Evolutionary conservation across 2,329 filamentous ascomycete genomes (phyloP), one percentile per base, ranked within the genome.

Genomic region (Curvularia spicifera): DNA sequence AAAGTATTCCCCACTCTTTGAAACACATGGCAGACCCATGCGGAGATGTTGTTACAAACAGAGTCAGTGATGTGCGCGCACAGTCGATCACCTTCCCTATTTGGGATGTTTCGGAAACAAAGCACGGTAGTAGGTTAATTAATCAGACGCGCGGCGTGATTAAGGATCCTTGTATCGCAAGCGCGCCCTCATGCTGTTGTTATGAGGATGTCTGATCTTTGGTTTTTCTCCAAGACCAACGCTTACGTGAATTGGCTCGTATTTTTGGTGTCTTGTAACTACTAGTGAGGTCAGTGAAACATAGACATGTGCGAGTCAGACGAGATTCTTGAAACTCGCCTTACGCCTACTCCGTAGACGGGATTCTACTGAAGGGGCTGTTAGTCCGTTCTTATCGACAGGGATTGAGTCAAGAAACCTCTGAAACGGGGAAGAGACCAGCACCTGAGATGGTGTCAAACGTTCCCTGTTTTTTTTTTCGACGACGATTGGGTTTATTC

Each of bases 51-150:
- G 1, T 18, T 24, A 22, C 28, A 9, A 24, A 26, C 29, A 13
- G 15, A 33, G 18, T 10, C 20, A 43, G n/a, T 43, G 39, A n/a
- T 22, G 26, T 39, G 39, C 39, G 31, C 22, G 39, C 7, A 5
- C 8, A 24, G 20, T 9, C 18, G 15, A 33, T 39, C n/a, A 29
- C 18, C 13, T 51, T 43, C 39, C 28, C 37, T 24, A 24, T 48
- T 26, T 2, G 26, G 15, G 12, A 7, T 20, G 26, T 24, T 39
- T 33, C 35, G 35, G 43, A 43, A 53, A 33, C 28, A 18, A 33
- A 43, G 33, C 49, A 13, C 49, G 43, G 49, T 53, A 57, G 43
- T 53, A 48, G 49, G 20, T 44, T 53, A 53, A 57, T 48, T 31
- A 53, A 53, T 5, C 2, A 42, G 33, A 12, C 24, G 54, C 47